phyloP scores from a whole-genome alignment of 2,329 filamentous ascomycete species.

The Xylariales sp. region DNA sequence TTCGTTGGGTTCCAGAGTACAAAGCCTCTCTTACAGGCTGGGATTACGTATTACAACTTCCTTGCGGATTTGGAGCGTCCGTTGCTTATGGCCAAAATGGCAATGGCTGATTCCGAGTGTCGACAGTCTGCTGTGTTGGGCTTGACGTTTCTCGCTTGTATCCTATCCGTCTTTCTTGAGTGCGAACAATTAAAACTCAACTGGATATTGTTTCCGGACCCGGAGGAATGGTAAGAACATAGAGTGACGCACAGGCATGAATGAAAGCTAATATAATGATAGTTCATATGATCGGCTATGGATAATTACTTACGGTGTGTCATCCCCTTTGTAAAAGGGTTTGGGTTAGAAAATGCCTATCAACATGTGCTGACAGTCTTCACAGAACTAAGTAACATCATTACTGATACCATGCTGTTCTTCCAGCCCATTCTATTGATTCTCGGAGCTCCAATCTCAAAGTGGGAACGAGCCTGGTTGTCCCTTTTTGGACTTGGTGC shows the following conservation, averaged over 20 bases:
- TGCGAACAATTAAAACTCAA: slow-evolving; percentile 31
- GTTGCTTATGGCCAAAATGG: no score
- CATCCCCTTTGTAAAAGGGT: not conserved
- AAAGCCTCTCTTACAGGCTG: no score
- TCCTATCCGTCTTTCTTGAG: slow-evolving; percentile 37
- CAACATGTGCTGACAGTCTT: slow-evolving; percentile 11
- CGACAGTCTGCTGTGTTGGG: slow-evolving; percentile 23
- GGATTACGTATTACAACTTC: no score
- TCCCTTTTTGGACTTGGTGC: slow-evolving; percentile 23
- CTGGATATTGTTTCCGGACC: slow-evolving; percentile 29
- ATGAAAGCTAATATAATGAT: not conserved
- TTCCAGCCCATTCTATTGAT: slow-evolving; percentile 32
- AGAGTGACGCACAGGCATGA: not conserved
- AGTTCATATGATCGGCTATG: slow-evolving; percentile 28
- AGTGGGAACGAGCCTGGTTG: slow-evolving; percentile 16
- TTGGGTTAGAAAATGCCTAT: no score
- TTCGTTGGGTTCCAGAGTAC: no score
- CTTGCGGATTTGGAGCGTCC: no score
- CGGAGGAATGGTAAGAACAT: slow-evolving; percentile 16
- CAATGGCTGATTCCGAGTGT: no score
- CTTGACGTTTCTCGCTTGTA: slow-evolving; percentile 31
- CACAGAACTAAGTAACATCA: slow-evolving; percentile 36
- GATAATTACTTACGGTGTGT: slow-evolving; percentile 38
- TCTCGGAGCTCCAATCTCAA: slow-evolving; percentile 10
- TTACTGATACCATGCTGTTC: slow-evolving; percentile 33